These are phyloP conservation scores for Nakaseomyces nivariensis DNA, from an alignment of 1,139 yeast genomes.

Conservation along the genomic window DNA sequence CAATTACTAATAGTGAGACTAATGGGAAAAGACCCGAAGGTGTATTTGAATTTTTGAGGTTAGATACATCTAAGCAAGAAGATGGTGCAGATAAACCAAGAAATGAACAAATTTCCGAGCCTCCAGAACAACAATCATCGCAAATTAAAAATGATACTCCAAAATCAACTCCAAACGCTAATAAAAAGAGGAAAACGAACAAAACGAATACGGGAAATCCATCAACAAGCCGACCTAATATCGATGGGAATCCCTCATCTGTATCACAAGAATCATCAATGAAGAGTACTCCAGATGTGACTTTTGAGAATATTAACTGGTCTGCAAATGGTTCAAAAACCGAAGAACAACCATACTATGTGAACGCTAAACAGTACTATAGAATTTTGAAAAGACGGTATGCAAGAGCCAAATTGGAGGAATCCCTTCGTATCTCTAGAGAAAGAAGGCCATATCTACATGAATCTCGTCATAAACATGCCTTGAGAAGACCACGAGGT, in stretches of 20 bases:
- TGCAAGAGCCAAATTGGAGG: slow-evolving; percentile 90
- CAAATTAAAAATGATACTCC: neutral
- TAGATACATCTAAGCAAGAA: neutral
- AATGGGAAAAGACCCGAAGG: neutral
- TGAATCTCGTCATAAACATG: slow-evolving; percentile 96
- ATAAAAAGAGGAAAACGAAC: neutral
- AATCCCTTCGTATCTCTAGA: slow-evolving; percentile 73
- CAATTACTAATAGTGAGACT: neutral
- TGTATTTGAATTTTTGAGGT: neutral
- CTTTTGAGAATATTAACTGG: neutral
- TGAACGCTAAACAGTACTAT: slow-evolving; percentile 95
- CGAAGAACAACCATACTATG: slow-evolving; percentile 85
- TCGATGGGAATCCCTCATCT: neutral
- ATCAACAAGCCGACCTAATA: neutral
- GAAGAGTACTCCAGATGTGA: neutral
- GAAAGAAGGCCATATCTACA: slow-evolving; percentile 92
- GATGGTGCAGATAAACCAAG: neutral
- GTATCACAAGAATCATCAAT: neutral
- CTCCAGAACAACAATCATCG: neutral
- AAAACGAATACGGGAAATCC: neutral
- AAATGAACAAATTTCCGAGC: neutral
- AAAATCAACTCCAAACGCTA: neutral
- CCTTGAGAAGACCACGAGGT: slow-evolving; percentile 98
- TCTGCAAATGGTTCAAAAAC: neutral
- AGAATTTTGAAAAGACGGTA: slow-evolving; percentile 85